Conservation (phyloP, 2,329 filamentous ascomycete species). For the Botryotinia narcissicola region DNA sequence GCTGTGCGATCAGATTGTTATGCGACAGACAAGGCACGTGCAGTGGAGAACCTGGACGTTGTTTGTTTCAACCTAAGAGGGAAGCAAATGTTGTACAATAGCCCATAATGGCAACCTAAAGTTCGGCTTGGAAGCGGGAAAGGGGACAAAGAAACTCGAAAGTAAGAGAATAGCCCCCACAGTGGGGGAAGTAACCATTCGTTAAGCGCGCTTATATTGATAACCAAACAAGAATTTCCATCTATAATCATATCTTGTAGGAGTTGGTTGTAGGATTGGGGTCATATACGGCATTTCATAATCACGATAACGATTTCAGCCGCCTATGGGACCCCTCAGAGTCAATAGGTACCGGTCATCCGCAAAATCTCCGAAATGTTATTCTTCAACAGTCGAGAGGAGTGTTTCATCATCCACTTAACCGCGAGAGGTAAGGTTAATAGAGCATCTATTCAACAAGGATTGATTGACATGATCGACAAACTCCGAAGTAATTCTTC, state of each 20-base stretch:
- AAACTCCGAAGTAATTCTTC: background rate
- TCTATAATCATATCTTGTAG: background rate
- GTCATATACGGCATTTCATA: background rate
- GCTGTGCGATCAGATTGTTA: background rate
- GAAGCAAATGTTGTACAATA: background rate
- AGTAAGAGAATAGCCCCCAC: background rate
- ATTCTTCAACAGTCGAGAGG: background rate
- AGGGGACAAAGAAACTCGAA: background rate
- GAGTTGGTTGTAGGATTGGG: background rate
- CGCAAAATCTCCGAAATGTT: background rate
- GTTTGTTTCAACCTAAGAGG: background rate
- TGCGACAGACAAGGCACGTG: background rate
- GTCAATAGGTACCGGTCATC: background rate
- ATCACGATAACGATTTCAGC: background rate
- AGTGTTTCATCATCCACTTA: background rate
- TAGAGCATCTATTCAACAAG: background rate
- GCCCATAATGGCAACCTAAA: background rate
- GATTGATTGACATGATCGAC: background rate
- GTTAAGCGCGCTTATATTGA: background rate
- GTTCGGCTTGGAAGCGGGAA: background rate
- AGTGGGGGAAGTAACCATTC: background rate
- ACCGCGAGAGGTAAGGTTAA: background rate
- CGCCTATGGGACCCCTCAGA: background rate
- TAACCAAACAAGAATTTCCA: no score
- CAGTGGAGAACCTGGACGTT: background rate